Evolutionary conservation across 306 rosid genomes (phyloP), one percentile per base, ranked within the genome.

Genomic region (Hippophae tibetana): DNA sequence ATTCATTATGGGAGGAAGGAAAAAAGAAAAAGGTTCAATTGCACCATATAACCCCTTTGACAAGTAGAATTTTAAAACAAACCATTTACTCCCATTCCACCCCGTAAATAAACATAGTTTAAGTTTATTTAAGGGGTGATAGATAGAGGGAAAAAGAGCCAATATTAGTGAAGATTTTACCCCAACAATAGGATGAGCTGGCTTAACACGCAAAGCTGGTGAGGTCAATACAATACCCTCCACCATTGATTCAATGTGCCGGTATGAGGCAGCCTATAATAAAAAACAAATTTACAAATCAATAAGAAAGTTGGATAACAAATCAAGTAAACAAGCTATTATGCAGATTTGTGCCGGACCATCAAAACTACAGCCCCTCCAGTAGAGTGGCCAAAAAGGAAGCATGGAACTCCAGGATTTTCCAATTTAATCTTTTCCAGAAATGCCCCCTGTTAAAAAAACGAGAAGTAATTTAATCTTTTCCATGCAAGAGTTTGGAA

Each of bases 371-470:
- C 94, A 54, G 97, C 96, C 13, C 99, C 99, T 38, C 99, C 99
- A n/a, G 99, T 88, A 54, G 99, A 93, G 65, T 93, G 99, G 50
- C 99, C 99, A 61, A 88, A 93, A 61, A 93, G 99, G 72, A 93
- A 93, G 81, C 97, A 88, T 6, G 99, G 99, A 23, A 82, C 63
- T 51, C 83, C 99, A 66, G 94, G 95, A 82, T 93, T 88, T 66
- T 93, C 99, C 8, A 78, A 70, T 73, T 69, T 84, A 52, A 88
- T 79, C 74, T 84, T 93, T 57, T 86, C 95, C 77, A 93, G 66
- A 85, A 93, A 88, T 61, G 89, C 84, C 41, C 87, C 90, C 99
- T 93, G 78, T 70, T 69, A 0, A 56, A 69, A 64, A 14, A 56
- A 10, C 10, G 10, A 13, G 13, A 67, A 26, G 27, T 27, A 31